phyloP scores from a whole-genome alignment of 805 yeast species.

The Debaryomyces tyrocola region DNA sequence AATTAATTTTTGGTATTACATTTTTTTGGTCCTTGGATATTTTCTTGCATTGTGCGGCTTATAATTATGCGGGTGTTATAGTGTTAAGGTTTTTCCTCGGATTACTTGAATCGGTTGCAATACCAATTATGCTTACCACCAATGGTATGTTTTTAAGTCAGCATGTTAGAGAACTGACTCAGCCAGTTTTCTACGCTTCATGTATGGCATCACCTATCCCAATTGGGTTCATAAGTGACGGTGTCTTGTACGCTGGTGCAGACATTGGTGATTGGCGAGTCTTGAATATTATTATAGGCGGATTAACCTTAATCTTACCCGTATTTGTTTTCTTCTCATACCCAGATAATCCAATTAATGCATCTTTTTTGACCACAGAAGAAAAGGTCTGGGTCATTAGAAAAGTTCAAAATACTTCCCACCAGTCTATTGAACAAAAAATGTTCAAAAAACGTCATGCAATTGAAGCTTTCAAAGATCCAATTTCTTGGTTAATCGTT shows the following conservation, averaged over 20 bases:
- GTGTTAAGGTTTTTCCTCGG: conserved; percentile 54
- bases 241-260: conserved; percentile 25
- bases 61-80: conserved; percentile 45
- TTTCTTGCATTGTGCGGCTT: conserved; percentile 47
- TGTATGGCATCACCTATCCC: conserved; percentile 55
- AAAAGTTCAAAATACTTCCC: conserved; percentile 34
- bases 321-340: conserved; percentile 32
- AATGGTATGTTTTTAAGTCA: conserved; percentile 51
- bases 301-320: conserved; percentile 41
- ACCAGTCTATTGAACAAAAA: conserved; percentile 39
- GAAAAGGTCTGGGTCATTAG: conserved; percentile 53
- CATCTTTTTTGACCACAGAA: conserved; percentile 44
- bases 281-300: conserved; percentile 57
- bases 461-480: conserved; percentile 51
- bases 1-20: conserved; percentile 34
- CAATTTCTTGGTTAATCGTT: conserved; percentile 20
- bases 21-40: conserved; percentile 47
- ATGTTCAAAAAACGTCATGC: conserved; percentile 47
- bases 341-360: conserved; percentile 58
- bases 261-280: conserved; percentile 48
- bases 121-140: conserved; percentile 42
- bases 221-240: conserved; percentile 49
- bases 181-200: conserved; percentile 54
- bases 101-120: conserved; percentile 26
- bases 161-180: conserved; percentile 46